Percentiles rank a stretch among this genome's conserved stretches.
These are phyloP conservation scores for Pyracantha coccinea DNA, from an alignment of 331 rosid genomes.

Conservation along the genomic window DNA sequence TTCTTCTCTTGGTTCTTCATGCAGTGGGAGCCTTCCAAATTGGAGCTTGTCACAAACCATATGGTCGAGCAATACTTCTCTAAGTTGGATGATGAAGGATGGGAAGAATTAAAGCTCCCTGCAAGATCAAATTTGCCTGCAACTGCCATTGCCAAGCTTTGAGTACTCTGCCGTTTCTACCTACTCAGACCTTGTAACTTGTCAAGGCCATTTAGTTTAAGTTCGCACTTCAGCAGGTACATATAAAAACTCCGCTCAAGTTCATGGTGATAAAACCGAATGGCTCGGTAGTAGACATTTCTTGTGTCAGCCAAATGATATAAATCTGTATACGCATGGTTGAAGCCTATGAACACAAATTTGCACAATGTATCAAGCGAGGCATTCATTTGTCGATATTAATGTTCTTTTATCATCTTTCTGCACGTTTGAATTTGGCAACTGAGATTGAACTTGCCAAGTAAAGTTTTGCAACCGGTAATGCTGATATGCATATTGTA, in stretches of 20 bases:
- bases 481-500: no score
- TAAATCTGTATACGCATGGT: not conserved
- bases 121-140: constrained; percentile 60
- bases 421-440: no score
- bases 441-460: no score
- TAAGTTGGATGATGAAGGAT: constrained; percentile 56
- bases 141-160: constrained; percentile 73
- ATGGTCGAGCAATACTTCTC: constrained; percentile 68
- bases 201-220: not conserved
- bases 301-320: not conserved
- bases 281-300: not conserved
- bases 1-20: constrained; percentile 7
- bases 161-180: not conserved
- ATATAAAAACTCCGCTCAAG: not conserved
- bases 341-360: not conserved
- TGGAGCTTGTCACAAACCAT: constrained; percentile 56
- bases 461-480: no score
- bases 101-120: constrained; percentile 78
- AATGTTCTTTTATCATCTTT: no score
- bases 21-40: constrained; percentile 91
- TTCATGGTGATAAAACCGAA: not conserved
- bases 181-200: not conserved
- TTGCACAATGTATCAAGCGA: not conserved
- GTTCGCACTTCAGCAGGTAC: not conserved
- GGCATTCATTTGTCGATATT: no score